phyloP scores from a whole-genome alignment of 805 yeast species.

The Suhomyces sp. region DNA sequence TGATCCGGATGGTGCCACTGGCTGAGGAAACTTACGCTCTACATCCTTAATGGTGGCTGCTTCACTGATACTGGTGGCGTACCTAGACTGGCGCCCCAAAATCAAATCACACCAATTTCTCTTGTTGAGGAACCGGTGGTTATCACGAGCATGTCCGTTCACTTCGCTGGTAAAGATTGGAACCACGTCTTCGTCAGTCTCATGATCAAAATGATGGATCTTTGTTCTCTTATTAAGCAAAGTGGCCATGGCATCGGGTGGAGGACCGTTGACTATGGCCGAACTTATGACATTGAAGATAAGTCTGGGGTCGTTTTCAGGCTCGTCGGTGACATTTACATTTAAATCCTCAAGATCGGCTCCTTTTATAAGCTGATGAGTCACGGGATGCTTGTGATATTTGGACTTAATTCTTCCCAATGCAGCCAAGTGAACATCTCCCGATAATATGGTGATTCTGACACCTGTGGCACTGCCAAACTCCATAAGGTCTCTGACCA shows the following conservation, averaged over 20 bases:
- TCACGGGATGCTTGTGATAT: constrained; percentile 38
- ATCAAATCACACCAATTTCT: constrained; percentile 74
- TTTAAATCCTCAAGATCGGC: constrained; percentile 36
- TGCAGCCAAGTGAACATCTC: constrained; percentile 91
- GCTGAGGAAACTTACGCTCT: constrained; percentile 41
- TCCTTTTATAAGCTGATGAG: constrained; percentile 19
- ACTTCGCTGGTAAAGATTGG: constrained; percentile 64
- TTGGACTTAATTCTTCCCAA: constrained; percentile 72
- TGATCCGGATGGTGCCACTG: constrained; percentile 15
- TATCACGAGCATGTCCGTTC: constrained; percentile 46
- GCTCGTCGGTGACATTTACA: constrained; percentile 40
- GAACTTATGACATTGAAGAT: constrained; percentile 84
- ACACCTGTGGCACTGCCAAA: constrained; percentile 64
- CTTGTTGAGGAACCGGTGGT: constrained; percentile 56
- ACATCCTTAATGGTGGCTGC: constrained; percentile 1
- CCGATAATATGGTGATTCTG: constrained; percentile 80
- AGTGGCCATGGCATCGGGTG: constrained; percentile 81
- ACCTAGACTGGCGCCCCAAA: constrained; percentile 39
- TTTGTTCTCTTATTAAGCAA: constrained; percentile 66
- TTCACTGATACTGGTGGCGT: constrained; percentile 17
- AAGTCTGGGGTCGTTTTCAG: constrained; percentile 70
- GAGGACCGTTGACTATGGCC: constrained; percentile 91
- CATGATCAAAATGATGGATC: constrained; percentile 61
- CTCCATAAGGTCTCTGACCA: constrained; percentile 58
- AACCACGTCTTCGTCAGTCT: constrained; percentile 79